Evolutionary conservation across 306 rosid species (phyloP), one percentile per base, ranked within the genome.

Genomic region (Cucurbita ficifolia): DNA sequence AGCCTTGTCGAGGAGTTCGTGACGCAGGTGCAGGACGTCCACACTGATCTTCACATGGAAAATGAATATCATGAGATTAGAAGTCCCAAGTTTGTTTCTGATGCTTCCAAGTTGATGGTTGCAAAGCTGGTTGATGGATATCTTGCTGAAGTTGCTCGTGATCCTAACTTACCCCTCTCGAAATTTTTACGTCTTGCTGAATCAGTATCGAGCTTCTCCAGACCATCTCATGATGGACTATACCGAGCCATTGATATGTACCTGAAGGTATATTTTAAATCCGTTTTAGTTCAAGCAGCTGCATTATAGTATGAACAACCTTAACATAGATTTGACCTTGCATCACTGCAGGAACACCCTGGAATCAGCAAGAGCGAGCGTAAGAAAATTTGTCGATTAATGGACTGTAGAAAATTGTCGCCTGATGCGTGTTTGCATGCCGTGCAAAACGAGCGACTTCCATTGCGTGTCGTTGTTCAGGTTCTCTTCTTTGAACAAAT

Each of bases 341-440:
- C 11, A 43, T 79, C 53, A 65, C 54, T 80, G 80, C 94, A 93
- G 98, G 96, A 86, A 76, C 98, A 90, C 76, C 89, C 98, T 0
- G 97, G 89, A 52, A 94, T 94, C 79, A 81, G 86, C 79, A 94
- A 94, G 87, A 86, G 90, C 6, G 98, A 89, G 79, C 86, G 80
- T 81, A 94, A 94, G 82, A 87, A 81, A 82, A 85, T 94, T 78
- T 94, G 98, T 49, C 83, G 84, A 77, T 75, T 94, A 80, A 94
- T 90, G 98, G 91, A 90, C 83, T 90, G 98, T 88, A 78, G 87
- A 76, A 94, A 87, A 85, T 76, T 94, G 68, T 90, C 98, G 7
- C 83, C 84, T 53, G 97, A 89, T 33, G 98, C 97, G 16, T 88
- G 98, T 87, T 86, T 89, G 89, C 98, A 90, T 19, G 98, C 97